Conservation (phyloP, 2,329 filamentous ascomycete genomes). For the Xylaria sp. region DNA sequence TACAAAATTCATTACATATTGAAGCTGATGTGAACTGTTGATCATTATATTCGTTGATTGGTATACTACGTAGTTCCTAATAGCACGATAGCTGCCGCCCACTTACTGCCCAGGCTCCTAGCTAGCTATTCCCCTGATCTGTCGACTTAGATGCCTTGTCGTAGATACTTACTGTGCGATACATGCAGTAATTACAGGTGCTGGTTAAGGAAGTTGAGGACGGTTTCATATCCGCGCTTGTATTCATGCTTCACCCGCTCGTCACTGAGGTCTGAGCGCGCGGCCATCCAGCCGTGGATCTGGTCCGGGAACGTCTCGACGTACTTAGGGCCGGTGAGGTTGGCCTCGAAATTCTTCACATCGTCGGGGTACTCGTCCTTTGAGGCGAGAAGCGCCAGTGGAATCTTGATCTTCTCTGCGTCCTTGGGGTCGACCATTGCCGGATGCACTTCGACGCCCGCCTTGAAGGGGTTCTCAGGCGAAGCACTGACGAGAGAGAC, state of each 20-base stretch:
- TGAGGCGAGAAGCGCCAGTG: conserved; percentile 72
- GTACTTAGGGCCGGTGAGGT: conserved; percentile 65
- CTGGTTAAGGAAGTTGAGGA: conserved; percentile 68
- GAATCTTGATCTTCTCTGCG: conserved; percentile 68
- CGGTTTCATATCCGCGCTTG: conserved; percentile 68
- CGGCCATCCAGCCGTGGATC: conserved; percentile 80
- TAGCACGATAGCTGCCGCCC: background rate
- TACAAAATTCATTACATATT: background rate
- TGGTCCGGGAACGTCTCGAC: conserved; percentile 75
- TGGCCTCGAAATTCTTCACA: conserved; percentile 66
- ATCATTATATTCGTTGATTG: background rate
- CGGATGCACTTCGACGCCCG: conserved; percentile 65
- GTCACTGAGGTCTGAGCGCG: conserved; percentile 68
- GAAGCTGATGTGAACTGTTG: background rate
- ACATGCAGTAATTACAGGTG: conserved; percentile 50
- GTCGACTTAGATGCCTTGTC: background rate
- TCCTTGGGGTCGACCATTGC: conserved; percentile 74
- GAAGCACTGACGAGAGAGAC: conserved; percentile 63
- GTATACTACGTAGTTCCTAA: conserved; percentile 1
- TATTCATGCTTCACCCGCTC: conserved; percentile 70
- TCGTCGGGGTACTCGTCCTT: conserved; percentile 69
- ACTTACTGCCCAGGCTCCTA: background rate
- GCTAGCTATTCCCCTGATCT: background rate
- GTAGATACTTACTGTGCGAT: background rate
- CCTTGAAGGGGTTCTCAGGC: conserved; percentile 65